A percentile compares a stretch with the other conserved stretches of the same genome.
Evolutionary conservation across 2,329 filamentous ascomycete species (phyloP).

Genomic region (Aureobasidium sp.): DNA sequence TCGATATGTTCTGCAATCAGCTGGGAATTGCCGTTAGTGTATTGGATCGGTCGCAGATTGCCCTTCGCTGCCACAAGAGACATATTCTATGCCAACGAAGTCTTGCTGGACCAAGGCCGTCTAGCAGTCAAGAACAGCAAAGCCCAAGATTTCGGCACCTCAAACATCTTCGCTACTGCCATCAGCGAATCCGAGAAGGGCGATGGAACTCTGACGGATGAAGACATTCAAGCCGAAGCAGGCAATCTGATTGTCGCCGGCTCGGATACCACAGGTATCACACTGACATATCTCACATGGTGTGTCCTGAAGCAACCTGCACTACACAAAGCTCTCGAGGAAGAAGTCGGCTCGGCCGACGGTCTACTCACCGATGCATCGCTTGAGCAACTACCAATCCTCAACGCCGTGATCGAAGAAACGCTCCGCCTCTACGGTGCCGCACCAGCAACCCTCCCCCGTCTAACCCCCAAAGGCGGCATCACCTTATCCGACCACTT

Average conservation of each 20-base stretch:
- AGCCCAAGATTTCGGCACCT: neutral
- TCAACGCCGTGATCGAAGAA: slow-evolving; percentile 23
- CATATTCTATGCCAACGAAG: slow-evolving; percentile 14
- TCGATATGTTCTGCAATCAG: slow-evolving; percentile 16
- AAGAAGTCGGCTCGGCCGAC: slow-evolving; percentile 18
- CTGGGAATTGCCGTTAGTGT: slow-evolving; percentile 20
- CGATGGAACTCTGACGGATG: slow-evolving; percentile 17
- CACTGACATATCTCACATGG: slow-evolving; percentile 24
- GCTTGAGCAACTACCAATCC: slow-evolving; percentile 17
- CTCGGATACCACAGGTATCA: slow-evolving; percentile 25
- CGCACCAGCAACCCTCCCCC: slow-evolving; percentile 22
- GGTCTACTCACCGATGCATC: slow-evolving; percentile 14
- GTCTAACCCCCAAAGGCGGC: slow-evolving; percentile 21
- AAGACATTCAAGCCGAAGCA: slow-evolving; percentile 22
- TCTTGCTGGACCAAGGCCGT: slow-evolving; percentile 14
- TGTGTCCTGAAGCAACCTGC: slow-evolving; percentile 19
- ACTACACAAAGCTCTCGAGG: slow-evolving; percentile 16
- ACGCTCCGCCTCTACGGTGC: slow-evolving; percentile 26
- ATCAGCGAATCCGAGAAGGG: slow-evolving; percentile 15
- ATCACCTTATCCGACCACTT: slow-evolving; percentile 16
- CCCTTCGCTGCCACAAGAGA: slow-evolving; percentile 10
- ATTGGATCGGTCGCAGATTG: slow-evolving; percentile 12
- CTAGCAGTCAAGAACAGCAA: slow-evolving; percentile 13
- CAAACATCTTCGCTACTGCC: slow-evolving; percentile 16
- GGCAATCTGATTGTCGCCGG: slow-evolving; percentile 23